Evolutionary conservation across 2,329 filamentous ascomycete species (phyloP).

Genomic region (Septoria petroselini): DNA sequence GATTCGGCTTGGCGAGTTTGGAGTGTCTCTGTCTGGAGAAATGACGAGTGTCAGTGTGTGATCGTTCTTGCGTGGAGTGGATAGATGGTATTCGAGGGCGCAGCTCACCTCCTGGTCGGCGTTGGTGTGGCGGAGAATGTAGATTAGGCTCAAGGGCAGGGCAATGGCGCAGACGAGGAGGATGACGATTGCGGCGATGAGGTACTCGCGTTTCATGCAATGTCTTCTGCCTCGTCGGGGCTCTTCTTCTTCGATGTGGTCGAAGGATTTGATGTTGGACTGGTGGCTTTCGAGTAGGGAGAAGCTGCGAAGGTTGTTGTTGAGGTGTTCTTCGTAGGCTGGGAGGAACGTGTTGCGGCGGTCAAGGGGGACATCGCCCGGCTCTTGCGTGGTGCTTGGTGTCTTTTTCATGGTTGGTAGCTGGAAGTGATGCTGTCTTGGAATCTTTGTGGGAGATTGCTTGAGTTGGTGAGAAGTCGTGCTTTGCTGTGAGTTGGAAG

Average conservation of each 20-base stretch:
- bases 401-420: slow-evolving; percentile 15
- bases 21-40: slow-evolving; percentile 5
- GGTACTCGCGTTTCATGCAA: slow-evolving; percentile 18
- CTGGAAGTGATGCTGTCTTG: too few relatives aligned
- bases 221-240: slow-evolving; percentile 11
- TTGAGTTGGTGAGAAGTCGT: too few relatives aligned
- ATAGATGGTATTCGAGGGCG: background rate
- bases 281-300: slow-evolving; percentile 9
- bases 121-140: slow-evolving; percentile 4
- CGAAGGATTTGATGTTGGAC: slow-evolving; percentile 10
- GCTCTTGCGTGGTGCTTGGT: slow-evolving; percentile 6
- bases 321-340: slow-evolving; percentile 16
- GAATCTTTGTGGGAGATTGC: too few relatives aligned
- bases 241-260: slow-evolving; percentile 12
- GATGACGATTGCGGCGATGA: slow-evolving; percentile 10
- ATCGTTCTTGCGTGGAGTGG: background rate
- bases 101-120: slow-evolving; percentile 10
- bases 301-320: slow-evolving; percentile 16
- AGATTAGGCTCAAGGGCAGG: slow-evolving; percentile 6
- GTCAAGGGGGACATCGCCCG: slow-evolving; percentile 1
- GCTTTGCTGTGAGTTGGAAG: too few relatives aligned
- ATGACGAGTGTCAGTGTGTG: background rate
- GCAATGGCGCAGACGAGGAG: slow-evolving; percentile 10
- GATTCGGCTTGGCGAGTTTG: slow-evolving; percentile 13
- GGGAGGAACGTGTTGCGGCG: slow-evolving; percentile 9